Evolutionary conservation across 768 basidiomycete genomes (phyloP), one percentile per base, ranked within the genome.

Genomic region (Pleurotus pulmonarius): DNA sequence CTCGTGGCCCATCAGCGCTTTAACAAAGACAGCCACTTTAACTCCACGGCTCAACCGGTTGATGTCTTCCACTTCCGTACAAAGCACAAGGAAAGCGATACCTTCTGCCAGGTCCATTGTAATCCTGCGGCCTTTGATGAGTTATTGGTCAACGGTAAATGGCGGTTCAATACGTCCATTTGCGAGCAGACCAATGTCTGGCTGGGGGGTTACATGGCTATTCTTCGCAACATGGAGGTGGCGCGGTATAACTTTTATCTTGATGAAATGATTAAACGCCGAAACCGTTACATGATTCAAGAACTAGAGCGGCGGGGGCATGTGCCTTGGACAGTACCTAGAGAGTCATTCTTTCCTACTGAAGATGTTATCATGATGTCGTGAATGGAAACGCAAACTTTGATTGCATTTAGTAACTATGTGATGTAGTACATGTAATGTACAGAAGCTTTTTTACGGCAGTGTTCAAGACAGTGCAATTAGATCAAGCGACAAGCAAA

Each of bases 181-280:
- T 45, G 43, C 16, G 55, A 56, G 26, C 55, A 56, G 34, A 56
- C 55, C 11, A 39, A 49, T n/a, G 47, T 66, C 0, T 80, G 79
- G 79, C 52, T 78, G 20, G 72, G 73, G 0, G 71, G 72, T 56
- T 78, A 58, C 57, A 65, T 66, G 0, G 53, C 67, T 0, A 73
- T 75, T n/a, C 58, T 67, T 0, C 61, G 69, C 0, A 75, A 74
- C 54, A 77, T 77, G 75, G 45, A 43, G 4, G 63, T 47, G 0
- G 53, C 59, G 6, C 20, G 66, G 20, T 75, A 71, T 55, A 61
- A 71, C 11, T 77, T 77, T 56, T 73, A 73, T 44, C 56, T 77
- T 0, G 74, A 77, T 54, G 71, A 73, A 51, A 73, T 74, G 69
- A 73, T 75, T 54, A 60, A 62, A 46, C 63, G 59, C 0, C 57